Conservation (phyloP, 2,329 filamentous ascomycete species). For the Cordyceps farinosa region DNA sequence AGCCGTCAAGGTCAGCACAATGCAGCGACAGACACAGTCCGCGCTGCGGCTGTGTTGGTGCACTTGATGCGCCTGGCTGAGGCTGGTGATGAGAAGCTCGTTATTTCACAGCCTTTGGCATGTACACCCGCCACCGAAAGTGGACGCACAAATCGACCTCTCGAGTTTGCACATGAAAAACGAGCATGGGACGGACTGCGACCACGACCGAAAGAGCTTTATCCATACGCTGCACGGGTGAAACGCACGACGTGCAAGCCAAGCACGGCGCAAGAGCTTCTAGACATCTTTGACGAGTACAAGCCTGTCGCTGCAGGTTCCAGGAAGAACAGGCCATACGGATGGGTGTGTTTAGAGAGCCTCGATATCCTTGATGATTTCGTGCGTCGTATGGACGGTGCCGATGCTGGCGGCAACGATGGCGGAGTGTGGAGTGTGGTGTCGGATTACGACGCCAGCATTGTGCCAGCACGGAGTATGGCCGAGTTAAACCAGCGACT, state of each 20-base stretch:
- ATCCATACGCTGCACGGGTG: constrained; percentile 3
- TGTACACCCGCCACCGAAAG: not conserved
- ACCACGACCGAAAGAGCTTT: not conserved
- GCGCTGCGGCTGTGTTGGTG: not conserved
- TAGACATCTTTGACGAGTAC: not conserved
- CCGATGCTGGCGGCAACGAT: not conserved
- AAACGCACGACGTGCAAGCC: not conserved
- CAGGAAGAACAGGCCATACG: not conserved
- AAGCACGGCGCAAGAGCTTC: not conserved
- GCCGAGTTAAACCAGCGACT: not conserved
- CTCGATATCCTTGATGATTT: not conserved
- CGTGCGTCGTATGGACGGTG: not conserved
- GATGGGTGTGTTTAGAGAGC: not conserved
- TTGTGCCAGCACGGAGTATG: not conserved
- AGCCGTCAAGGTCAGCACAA: not conserved
- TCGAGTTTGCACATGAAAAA: not conserved
- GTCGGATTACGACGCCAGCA: not conserved
- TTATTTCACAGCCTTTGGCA: not conserved
- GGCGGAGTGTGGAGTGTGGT: not conserved
- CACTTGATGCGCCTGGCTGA: not conserved
- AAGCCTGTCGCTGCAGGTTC: not conserved
- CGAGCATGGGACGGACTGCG: not conserved
- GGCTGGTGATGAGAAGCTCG: not conserved
- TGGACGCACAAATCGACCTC: not conserved
- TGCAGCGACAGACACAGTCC: not conserved